Evolutionary conservation across 2,329 filamentous ascomycete species (phyloP).

Genomic region (Aphanoascus verrucosus): DNA sequence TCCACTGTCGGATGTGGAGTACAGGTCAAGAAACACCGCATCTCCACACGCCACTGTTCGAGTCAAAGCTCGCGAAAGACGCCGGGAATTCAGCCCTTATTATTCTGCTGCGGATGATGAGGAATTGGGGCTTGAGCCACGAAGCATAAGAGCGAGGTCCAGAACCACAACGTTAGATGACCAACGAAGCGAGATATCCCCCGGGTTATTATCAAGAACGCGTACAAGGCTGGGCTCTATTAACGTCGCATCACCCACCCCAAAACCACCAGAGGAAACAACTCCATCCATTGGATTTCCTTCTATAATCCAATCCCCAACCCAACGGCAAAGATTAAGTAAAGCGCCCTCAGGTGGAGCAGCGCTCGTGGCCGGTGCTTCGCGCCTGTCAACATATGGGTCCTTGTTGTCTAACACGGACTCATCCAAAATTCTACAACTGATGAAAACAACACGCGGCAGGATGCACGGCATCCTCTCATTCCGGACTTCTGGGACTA

Average conservation of each 20-base stretch:
- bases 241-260: slow-evolving; percentile 27
- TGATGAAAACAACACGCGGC: slow-evolving; percentile 44
- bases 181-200: slow-evolving; percentile 30
- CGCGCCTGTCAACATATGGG: slow-evolving; percentile 24
- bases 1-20: slow-evolving; percentile 30
- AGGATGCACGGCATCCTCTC: slow-evolving; percentile 45
- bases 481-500: slow-evolving; percentile 35
- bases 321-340: slow-evolving; percentile 27
- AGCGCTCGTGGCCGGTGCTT: slow-evolving; percentile 20
- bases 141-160: slow-evolving; percentile 29
- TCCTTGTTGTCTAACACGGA: slow-evolving; percentile 36
- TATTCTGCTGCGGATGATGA: slow-evolving; percentile 28
- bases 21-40: slow-evolving; percentile 24
- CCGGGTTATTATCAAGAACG: slow-evolving; percentile 25
- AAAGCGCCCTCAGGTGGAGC: slow-evolving; percentile 25
- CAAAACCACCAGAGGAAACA: slow-evolving; percentile 31
- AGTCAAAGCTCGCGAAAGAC: slow-evolving; percentile 26
- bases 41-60: slow-evolving; percentile 31
- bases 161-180: slow-evolving; percentile 35
- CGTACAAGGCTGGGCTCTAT: slow-evolving; percentile 31
- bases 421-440: slow-evolving; percentile 39
- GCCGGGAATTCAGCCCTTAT: slow-evolving; percentile 25
- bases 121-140: slow-evolving; percentile 24
- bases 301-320: slow-evolving; percentile 37
- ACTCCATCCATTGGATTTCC: slow-evolving; percentile 39